Percentiles rank a stretch among this genome's conserved stretches.
Evolutionary conservation across 805 yeast genomes (phyloP).

Genomic region (Suhomyces sp.): DNA sequence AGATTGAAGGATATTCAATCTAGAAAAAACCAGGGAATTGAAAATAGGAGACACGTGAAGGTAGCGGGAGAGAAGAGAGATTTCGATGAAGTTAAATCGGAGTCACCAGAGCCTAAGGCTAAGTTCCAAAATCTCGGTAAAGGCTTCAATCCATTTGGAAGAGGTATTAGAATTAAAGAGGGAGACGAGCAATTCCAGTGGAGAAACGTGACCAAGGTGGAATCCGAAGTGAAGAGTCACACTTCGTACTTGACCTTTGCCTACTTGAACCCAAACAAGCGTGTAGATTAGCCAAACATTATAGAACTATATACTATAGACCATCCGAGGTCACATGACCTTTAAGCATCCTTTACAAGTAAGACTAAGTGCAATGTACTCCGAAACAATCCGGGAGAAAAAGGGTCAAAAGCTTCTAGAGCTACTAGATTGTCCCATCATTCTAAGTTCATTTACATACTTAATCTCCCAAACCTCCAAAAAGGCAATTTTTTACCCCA

Average conservation of each 20-base stretch:
- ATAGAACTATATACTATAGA: neutral
- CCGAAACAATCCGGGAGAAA: too few species aligned
- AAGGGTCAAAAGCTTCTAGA: too few species aligned
- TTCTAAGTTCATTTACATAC: too few species aligned
- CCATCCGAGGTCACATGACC: too few species aligned
- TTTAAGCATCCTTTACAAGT: too few species aligned
- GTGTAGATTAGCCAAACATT: neutral
- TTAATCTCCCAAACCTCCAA: too few species aligned
- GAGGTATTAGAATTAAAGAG: conserved; percentile 78
- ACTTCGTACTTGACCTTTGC: conserved; percentile 96
- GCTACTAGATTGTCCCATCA: too few species aligned
- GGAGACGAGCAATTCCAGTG: conserved; percentile 82
- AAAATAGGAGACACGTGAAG: conserved; percentile 47
- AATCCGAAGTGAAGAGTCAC: conserved; percentile 85
- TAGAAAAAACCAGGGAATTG: conserved; percentile 64
- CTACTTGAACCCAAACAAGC: conserved; percentile 28
- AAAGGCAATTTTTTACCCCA: too few species aligned
- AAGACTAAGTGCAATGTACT: too few species aligned
- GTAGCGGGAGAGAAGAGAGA: conserved; percentile 25
- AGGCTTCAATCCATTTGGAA: conserved; percentile 91
- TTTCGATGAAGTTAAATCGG: conserved; percentile 15
- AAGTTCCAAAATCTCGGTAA: conserved; percentile 39
- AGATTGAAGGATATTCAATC: conserved; percentile 77
- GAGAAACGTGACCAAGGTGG: conserved; percentile 82
- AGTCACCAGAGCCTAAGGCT: conserved; percentile 17